phyloP scores from a whole-genome alignment of 768 basidiomycete species.

The Pholiota conissans region DNA sequence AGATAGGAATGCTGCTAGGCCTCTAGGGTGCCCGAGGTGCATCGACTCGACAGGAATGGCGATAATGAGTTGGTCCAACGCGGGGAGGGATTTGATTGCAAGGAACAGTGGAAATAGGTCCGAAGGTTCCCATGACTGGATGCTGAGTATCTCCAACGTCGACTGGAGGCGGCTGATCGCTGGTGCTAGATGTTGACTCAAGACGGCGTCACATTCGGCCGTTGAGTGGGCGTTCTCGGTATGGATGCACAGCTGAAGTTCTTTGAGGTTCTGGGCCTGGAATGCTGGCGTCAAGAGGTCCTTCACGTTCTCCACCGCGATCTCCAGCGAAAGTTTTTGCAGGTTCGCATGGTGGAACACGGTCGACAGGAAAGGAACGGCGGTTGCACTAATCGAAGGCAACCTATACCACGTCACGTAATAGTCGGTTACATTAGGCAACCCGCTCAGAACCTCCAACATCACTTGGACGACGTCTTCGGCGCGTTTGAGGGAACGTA shows the following conservation, averaged over 20 bases:
- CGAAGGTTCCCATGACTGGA: constrained; percentile 46
- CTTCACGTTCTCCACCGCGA: constrained; percentile 41
- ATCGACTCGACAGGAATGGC: constrained; percentile 39
- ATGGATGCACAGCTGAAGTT: constrained; percentile 43
- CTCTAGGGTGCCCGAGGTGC: constrained; percentile 42
- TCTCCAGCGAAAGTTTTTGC: constrained; percentile 41
- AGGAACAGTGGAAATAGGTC: constrained; percentile 42
- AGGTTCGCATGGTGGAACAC: constrained; percentile 36
- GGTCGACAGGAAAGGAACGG: constrained; percentile 32
- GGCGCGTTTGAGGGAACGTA: constrained; percentile 29
- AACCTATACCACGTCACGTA: constrained; percentile 51
- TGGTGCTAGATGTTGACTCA: constrained; percentile 37
- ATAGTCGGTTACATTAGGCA: constrained; percentile 48
- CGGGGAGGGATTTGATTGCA: constrained; percentile 30
- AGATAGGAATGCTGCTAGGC: constrained; percentile 35
- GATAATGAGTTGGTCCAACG: constrained; percentile 35
- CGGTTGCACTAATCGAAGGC: constrained; percentile 25
- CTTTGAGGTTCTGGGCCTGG: constrained; percentile 33
- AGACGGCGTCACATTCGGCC: constrained; percentile 28
- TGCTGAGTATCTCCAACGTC: constrained; percentile 37
- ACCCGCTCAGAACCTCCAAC: constrained; percentile 40
- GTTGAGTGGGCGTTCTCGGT: constrained; percentile 29
- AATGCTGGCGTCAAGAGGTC: constrained; percentile 32
- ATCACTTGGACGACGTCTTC: constrained; percentile 41
- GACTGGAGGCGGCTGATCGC: constrained; percentile 34